Conservation (phyloP, 345 rosid species). For the Eucalyptus dawsonii region DNA sequence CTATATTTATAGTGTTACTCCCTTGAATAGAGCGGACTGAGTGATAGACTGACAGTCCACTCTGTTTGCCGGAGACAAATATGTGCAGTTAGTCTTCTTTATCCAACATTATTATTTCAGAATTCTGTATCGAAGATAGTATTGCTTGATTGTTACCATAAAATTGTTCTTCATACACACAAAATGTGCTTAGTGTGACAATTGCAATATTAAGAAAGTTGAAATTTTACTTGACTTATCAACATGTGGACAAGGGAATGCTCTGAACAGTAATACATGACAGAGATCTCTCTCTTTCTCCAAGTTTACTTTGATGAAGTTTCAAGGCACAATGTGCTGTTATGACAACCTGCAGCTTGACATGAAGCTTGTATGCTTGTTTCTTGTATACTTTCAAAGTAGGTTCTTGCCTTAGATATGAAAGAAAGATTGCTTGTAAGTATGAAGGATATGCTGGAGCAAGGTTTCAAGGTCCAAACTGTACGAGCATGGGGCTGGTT, state of each 20-base stretch:
- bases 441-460: conserved; percentile 33
- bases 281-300: not conserved
- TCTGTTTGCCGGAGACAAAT: not conserved
- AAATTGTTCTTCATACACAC: not conserved
- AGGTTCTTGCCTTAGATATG: conserved; percentile 13
- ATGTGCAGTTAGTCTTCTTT: not conserved
- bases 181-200: not conserved
- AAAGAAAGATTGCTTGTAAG: conserved; percentile 13
- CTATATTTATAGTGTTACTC: not conserved
- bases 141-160: not conserved
- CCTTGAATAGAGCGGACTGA: not conserved
- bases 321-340: not conserved
- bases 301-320: not conserved
- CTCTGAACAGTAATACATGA: not conserved
- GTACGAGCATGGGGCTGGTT: conserved; percentile 58
- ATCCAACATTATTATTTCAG: not conserved
- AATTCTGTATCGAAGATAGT: not conserved
- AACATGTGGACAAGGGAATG: not conserved
- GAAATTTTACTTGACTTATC: not conserved
- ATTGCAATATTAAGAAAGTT: not conserved
- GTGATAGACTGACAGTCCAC: not conserved
- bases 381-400: not conserved
- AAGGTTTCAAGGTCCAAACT: conserved; percentile 32
- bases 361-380: not conserved
- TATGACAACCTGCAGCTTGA: not conserved